Conservation (phyloP, 1,284 basidiomycete species). For the Cryptococcus sp. region DNA sequence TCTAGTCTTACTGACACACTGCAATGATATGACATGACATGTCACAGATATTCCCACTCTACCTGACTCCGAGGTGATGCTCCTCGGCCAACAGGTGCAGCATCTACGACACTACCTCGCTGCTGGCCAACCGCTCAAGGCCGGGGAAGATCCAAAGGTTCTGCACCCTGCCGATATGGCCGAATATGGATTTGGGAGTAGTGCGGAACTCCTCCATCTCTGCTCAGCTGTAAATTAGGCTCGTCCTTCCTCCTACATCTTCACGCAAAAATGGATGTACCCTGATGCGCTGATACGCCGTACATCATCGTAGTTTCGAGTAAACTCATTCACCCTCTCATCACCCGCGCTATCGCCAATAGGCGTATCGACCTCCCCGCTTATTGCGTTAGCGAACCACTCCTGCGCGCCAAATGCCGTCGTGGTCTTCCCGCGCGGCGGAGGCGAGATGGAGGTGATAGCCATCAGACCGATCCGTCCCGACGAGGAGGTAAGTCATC, state of each 20-base stretch:
- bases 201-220: slow-evolving; percentile 41
- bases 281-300: background rate
- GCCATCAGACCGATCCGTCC: slow-evolving; percentile 65
- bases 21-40: no score
- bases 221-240: slow-evolving; percentile 41
- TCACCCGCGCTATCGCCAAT: slow-evolving; percentile 73
- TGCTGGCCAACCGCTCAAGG: slow-evolving; percentile 15
- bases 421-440: slow-evolving; percentile 74
- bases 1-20: background rate
- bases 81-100: slow-evolving; percentile 40
- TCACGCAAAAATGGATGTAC: no score
- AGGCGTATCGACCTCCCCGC: slow-evolving; percentile 76
- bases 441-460: slow-evolving; percentile 65
- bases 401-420: slow-evolving; percentile 88
- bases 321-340: slow-evolving; percentile 85
- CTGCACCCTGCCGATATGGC: slow-evolving; percentile 41
- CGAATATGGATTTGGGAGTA: slow-evolving; percentile 40
- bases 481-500: slow-evolving; percentile 67
- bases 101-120: slow-evolving; percentile 47
- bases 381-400: slow-evolving; percentile 82
- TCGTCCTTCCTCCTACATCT: no score
- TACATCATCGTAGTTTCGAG: slow-evolving; percentile 64
- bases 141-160: slow-evolving; percentile 9
- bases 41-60: slow-evolving; percentile 14
- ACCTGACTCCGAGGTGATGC: slow-evolving; percentile 27